Evolutionary conservation across 2,329 filamentous ascomycete species (phyloP), one percentile per base, ranked within the genome.

Genomic region (Whalleya microplaca): DNA sequence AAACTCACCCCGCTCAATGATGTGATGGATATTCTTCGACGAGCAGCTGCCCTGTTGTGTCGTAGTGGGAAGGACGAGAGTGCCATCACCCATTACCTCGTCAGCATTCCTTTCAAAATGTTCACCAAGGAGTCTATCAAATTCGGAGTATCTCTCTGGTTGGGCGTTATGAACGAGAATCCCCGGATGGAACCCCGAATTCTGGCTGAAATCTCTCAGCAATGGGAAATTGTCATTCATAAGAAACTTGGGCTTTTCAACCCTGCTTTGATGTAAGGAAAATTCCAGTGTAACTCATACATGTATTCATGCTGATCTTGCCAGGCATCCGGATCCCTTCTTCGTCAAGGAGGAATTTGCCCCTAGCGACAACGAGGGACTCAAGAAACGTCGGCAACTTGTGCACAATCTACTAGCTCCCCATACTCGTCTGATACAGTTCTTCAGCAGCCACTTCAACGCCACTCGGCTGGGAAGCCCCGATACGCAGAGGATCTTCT

Each of bases 41-140:
- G 91, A 69, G 93, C 94, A 21, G 93, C 95, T 32, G 90, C 92
- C 23, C 78, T 98, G 16, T 82, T 99, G 5, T 98, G 93, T 72
- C 86, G 90, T 53, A 89, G 86, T 62, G 84, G 86, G 58, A 84
- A 84, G 44, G 88, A 92, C 59, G 89, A 93, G 69, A 88, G 88
- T 54, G 85, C 89, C 1, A 88, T 97, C 53, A 86, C 92, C 12
- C 90, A 94, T 68, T 89, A 96, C 68, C 82, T 99, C 16, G 94
- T 99, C 60, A 88, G 86, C 64, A 95, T 99, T 58, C 96, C 95
- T 0, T 99, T 99, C 73, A 84, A 86, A 41, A 85, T 96, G 45
- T 98, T 99, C 72, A 96, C 90, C 4, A 96, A 96, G 72, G 90
- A 96, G 68, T 95, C 93, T 1, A 95, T 99, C 71, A 96, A 96